phyloP scores from a whole-genome alignment of 129 eudicot genomes.

The Flaveria robusta region DNA sequence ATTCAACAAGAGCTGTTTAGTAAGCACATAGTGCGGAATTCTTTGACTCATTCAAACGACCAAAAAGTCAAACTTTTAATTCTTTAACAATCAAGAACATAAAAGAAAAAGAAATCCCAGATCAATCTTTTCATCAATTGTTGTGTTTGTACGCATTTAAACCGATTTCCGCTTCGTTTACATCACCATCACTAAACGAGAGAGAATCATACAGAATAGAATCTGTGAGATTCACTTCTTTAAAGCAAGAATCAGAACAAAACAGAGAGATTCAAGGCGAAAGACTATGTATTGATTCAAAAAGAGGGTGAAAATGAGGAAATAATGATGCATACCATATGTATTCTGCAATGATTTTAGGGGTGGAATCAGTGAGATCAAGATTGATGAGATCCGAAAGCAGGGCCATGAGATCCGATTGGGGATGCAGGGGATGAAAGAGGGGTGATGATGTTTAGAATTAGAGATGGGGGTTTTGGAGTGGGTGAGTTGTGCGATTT shows the following conservation, averaged over 20 bases:
- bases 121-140: conserved; percentile 18
- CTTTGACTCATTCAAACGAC: conserved; percentile 11
- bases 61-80: conserved; percentile 14
- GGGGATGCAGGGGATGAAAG: neutral
- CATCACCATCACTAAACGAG: too few relatives aligned
- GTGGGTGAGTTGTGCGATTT: conserved; percentile 24
- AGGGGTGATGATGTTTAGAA: neutral
- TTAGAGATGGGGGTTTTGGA: conserved; percentile 7
- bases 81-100: conserved; percentile 2
- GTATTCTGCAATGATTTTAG: conserved; percentile 77
- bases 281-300: neutral
- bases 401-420: conserved; percentile 44
- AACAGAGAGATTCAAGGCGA: neutral
- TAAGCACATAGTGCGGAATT: neutral
- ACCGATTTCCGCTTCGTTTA: too few relatives aligned
- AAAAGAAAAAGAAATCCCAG: neutral
- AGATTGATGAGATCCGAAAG: conserved; percentile 77
- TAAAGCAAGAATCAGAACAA: neutral
- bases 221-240: neutral
- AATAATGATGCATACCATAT: conserved; percentile 47
- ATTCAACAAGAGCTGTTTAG: neutral
- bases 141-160: neutral
- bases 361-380: conserved; percentile 51
- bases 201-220: neutral
- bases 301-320: neutral